Conservation (phyloP, 78 protist species). For the Trichosphaerium sp. region DNA sequence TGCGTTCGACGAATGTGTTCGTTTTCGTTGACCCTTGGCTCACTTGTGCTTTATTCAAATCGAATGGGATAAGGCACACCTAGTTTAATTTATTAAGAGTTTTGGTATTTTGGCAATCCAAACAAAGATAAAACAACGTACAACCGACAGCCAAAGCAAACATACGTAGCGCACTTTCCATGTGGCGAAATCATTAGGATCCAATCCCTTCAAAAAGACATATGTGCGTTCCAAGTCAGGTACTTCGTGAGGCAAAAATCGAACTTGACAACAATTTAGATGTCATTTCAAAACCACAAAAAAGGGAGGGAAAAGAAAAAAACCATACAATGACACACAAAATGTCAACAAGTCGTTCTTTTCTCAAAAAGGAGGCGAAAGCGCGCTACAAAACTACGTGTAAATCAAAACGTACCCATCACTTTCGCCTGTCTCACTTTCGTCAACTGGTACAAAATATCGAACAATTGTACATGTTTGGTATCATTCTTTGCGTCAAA, state of each 20-base stretch:
- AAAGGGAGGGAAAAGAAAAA: not conserved
- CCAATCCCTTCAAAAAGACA: not conserved
- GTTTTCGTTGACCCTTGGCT: not conserved
- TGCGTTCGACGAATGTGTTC: slow-evolving; percentile 2
- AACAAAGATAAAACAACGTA: no score
- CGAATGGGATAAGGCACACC: slow-evolving; percentile 80
- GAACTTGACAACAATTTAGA: no score
- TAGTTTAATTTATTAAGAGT: no score
- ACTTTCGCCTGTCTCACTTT: not conserved
- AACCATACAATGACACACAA: not conserved
- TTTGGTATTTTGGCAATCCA: no score
- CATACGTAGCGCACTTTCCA: slow-evolving; percentile 81
- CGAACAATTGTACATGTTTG: not conserved
- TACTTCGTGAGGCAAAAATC: slow-evolving; percentile 33
- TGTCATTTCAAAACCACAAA: no score
- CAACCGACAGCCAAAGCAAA: slow-evolving; percentile 81
- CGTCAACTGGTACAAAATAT: not conserved
- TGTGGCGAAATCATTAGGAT: not conserved
- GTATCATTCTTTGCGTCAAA: no score
- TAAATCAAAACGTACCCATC: not conserved
- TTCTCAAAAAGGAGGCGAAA: slow-evolving; percentile 13
- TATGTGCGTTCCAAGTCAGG: slow-evolving; percentile 17
- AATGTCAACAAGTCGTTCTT: slow-evolving; percentile 36
- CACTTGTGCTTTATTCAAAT: slow-evolving; percentile 15
- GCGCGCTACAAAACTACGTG: not conserved